Conservation (phyloP, 345 rosid species). For the Erodium maritimum region DNA sequence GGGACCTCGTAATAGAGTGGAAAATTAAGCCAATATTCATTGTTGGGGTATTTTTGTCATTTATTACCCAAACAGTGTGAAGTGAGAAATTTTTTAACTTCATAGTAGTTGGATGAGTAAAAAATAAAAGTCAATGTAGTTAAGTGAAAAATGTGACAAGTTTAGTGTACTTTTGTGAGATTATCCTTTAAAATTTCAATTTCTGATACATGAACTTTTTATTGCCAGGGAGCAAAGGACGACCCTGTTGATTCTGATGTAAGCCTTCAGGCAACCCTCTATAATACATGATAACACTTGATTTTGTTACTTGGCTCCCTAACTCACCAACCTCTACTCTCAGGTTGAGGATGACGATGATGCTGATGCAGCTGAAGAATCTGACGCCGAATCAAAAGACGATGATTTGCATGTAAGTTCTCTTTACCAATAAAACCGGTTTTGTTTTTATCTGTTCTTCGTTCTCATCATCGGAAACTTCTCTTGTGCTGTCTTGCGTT, state of each 20-base stretch:
- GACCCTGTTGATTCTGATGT: constrained; percentile 67
- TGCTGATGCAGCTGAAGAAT: constrained; percentile 30
- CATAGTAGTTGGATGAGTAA: too few species aligned
- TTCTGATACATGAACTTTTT: not conserved
- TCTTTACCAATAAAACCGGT: not conserved
- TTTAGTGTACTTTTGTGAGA: too few species aligned
- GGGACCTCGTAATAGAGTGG: too few species aligned
- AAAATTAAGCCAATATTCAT: too few species aligned
- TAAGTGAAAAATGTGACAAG: too few species aligned
- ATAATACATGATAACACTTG: not conserved
- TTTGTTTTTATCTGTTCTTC: not conserved
- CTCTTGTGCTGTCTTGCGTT: too few species aligned
- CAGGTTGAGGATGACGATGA: constrained; percentile 56
- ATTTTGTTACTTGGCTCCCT: not conserved
- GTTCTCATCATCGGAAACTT: not conserved
- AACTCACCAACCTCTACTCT: not conserved
- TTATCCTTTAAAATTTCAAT: too few species aligned
- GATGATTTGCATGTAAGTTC: constrained; percentile 28
- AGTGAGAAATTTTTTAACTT: too few species aligned
- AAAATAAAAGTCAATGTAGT: too few species aligned
- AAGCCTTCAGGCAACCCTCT: constrained; percentile 14
- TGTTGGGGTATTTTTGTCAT: too few species aligned
- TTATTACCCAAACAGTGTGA: too few species aligned
- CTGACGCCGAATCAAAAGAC: constrained; percentile 34
- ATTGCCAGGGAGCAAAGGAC: constrained; percentile 54